These are phyloP conservation scores for Phyllosticta citribraziliensis DNA, from an alignment of 2,329 filamentous ascomycete species.

Conservation along the genomic window DNA sequence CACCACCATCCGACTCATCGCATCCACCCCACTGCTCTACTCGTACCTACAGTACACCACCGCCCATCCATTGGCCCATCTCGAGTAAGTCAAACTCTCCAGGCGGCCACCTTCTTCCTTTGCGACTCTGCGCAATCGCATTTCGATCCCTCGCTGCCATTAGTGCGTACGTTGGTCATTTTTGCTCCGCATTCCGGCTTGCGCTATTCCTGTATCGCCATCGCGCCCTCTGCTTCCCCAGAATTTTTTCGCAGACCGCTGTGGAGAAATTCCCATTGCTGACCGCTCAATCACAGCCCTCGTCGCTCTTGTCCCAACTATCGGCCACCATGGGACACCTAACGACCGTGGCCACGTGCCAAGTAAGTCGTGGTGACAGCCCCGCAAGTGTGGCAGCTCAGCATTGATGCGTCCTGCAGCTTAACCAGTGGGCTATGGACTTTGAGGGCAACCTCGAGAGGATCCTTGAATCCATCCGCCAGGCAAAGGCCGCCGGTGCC, in stretches of 20 bases:
- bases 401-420: conserved; percentile 14
- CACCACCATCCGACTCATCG: background rate
- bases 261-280: background rate
- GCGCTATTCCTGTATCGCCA: background rate
- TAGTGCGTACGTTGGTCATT: background rate
- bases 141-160: background rate
- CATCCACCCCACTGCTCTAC: background rate
- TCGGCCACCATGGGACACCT: conserved; percentile 10
- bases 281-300: background rate
- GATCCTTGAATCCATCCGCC: conserved; percentile 52
- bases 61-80: background rate
- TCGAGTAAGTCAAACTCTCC: background rate
- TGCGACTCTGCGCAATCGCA: background rate
- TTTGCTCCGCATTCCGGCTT: background rate
- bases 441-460: conserved; percentile 54
- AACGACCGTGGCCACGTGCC: conserved; percentile 11
- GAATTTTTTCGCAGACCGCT: background rate
- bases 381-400: background rate
- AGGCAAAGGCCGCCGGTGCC: conserved; percentile 53
- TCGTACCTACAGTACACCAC: no score
- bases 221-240: background rate
- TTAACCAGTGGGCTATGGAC: conserved; percentile 45
- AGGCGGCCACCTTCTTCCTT: background rate
- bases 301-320: background rate
- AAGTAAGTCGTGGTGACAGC: background rate